A percentile compares a stretch with the other conserved stretches of the same genome.
Conservation (phyloP, 2,329 filamentous ascomycete species). For the Bipolaris zeicola region DNA sequence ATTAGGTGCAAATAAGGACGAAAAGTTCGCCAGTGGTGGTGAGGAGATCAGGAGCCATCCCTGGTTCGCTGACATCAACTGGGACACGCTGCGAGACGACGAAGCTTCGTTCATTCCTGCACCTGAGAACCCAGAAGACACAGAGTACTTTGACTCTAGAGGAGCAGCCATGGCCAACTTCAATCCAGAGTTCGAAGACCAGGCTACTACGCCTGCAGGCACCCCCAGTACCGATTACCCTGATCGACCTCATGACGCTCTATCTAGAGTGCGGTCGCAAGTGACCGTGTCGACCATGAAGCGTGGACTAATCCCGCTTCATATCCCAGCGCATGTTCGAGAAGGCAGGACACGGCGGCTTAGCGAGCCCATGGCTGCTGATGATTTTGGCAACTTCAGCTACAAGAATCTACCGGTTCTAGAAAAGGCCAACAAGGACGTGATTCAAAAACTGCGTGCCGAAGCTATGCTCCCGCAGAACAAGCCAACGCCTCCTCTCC, state of each 20-base stretch:
- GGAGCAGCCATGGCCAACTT: conserved; percentile 93
- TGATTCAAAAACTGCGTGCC: conserved; percentile 92
- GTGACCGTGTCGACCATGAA: conserved; percentile 82
- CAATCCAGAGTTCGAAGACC: conserved; percentile 91
- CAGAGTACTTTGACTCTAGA: conserved; percentile 93
- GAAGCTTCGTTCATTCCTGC: conserved; percentile 95
- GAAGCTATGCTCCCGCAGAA: conserved; percentile 79
- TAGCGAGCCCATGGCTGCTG: conserved; percentile 84
- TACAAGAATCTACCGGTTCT: conserved; percentile 97
- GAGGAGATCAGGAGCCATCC: conserved; percentile 87
- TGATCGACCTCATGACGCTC: conserved; percentile 90
- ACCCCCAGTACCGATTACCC: conserved; percentile 76
- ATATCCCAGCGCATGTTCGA: conserved; percentile 94
- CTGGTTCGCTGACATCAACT: conserved; percentile 88
- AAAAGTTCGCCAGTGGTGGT: conserved; percentile 81
- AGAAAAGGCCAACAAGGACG: conserved; percentile 98
- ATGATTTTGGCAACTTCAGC: conserved; percentile 95
- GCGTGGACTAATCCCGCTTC: conserved; percentile 89
- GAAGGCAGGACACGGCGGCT: conserved; percentile 85
- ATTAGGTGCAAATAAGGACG: conserved; percentile 82
- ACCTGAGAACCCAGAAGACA: conserved; percentile 92
- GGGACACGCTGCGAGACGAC: conserved; percentile 90
- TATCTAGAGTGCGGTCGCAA: conserved; percentile 86
- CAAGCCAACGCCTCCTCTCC: conserved; percentile 52
- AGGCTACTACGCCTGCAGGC: conserved; percentile 72